A percentile compares a stretch with the other conserved stretches of the same genome.
Conservation (phyloP, 108 stramenopile genomes). For the Fistulifera solaris region DNA sequence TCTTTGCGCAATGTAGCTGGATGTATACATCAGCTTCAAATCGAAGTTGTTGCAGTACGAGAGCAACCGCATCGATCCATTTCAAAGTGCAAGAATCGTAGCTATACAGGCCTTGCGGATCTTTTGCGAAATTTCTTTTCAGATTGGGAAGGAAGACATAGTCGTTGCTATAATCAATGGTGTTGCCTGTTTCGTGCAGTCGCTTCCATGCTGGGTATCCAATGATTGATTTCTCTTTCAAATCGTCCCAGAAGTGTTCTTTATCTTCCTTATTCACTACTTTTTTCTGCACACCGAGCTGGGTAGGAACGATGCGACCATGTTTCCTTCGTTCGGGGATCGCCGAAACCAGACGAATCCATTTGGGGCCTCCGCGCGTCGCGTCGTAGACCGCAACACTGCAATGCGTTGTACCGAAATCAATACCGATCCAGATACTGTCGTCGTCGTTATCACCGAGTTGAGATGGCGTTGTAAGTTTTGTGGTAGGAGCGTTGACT, state of each 20-base stretch:
- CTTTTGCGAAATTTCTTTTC: too few species aligned
- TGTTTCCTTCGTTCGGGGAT: slow-evolving; percentile 13
- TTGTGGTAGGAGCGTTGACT: too few species aligned
- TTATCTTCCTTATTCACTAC: too few species aligned
- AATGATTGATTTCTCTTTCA: not conserved
- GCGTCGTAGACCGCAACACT: slow-evolving; percentile 71
- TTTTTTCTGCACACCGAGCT: not conserved
- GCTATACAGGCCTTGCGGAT: too few species aligned
- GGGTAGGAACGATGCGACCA: slow-evolving; percentile 44
- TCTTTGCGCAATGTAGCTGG: slow-evolving; percentile 17
- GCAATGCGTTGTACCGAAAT: slow-evolving; percentile 77
- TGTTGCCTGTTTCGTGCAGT: slow-evolving; percentile 29
- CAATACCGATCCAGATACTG: slow-evolving; percentile 75
- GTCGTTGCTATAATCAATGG: slow-evolving; percentile 33
- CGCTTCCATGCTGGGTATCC: slow-evolving; percentile 53
- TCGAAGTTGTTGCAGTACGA: slow-evolving; percentile 41
- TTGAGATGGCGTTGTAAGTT: too few species aligned
- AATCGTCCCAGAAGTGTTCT: not conserved
- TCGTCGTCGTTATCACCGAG: slow-evolving; percentile 2
- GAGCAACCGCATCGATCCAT: slow-evolving; percentile 13
- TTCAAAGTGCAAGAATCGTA: too few species aligned
- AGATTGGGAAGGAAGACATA: slow-evolving; percentile 26
- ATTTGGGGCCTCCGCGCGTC: slow-evolving; percentile 49
- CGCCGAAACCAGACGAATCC: slow-evolving; percentile 34
- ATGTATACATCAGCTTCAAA: slow-evolving; percentile 39